phyloP scores from a whole-genome alignment of 192 early-diverging fungal species.

The Phlyctochytrium bullatum region DNA sequence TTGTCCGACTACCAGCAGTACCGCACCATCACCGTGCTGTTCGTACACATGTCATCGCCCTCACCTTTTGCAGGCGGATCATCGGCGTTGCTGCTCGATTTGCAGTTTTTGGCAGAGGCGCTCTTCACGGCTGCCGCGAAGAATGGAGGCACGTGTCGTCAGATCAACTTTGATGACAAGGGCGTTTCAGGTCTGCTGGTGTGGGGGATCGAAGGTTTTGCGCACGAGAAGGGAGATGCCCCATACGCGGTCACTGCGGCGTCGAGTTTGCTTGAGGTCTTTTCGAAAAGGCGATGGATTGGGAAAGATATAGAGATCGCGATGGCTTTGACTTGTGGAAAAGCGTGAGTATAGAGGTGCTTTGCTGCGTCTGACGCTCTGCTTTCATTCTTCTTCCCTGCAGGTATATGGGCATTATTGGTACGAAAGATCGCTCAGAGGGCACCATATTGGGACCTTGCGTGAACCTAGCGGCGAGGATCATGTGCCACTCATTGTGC shows the following conservation, averaged over 20 bases:
- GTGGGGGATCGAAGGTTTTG: conserved; percentile 23
- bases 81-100: background rate
- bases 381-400: background rate
- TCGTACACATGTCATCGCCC: conserved; percentile 6
- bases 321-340: conserved; percentile 16
- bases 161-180: conserved; percentile 29
- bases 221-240: conserved; percentile 17
- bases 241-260: background rate
- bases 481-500: conserved; percentile 18
- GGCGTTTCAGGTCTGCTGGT: conserved; percentile 23
- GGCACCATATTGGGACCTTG: conserved; percentile 18
- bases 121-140: background rate
- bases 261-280: background rate
- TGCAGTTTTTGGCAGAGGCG: background rate
- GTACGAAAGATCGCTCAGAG: background rate
- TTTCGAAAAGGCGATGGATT: background rate
- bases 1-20: conserved; percentile 6
- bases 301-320: background rate
- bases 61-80: background rate
- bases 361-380: background rate
- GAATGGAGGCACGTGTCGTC: conserved; percentile 5
- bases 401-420: conserved; percentile 18
- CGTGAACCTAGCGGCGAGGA: conserved; percentile 27
- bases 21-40: conserved; percentile 19
- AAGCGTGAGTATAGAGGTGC: background rate